Evolutionary conservation across 495 filamentous ascomycete species (phyloP).

Genomic region (Tetracladium setigerum): DNA sequence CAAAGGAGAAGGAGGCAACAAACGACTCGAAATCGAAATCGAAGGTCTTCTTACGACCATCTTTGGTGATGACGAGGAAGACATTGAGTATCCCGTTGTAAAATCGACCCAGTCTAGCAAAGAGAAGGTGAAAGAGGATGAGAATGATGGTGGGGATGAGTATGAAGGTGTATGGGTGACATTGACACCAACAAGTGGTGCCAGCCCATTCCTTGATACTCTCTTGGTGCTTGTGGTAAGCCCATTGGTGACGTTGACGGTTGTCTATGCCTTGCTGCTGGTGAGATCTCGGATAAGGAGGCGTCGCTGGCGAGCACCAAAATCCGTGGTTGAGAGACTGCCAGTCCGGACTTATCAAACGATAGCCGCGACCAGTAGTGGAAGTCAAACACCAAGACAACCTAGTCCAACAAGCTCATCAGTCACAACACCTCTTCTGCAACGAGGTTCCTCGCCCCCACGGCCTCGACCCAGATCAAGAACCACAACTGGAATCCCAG

Average conservation of each 20-base stretch:
- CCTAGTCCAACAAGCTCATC: slow-evolving; percentile 52
- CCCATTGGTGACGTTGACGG: slow-evolving; percentile 81
- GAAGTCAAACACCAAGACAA: slow-evolving; percentile 42
- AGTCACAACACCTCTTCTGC: slow-evolving; percentile 69
- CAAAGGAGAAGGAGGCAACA: not conserved
- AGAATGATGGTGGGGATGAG: slow-evolving; percentile 28
- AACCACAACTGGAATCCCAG: slow-evolving; percentile 53
- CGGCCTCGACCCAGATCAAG: slow-evolving; percentile 55
- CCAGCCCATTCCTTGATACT: slow-evolving; percentile 95
- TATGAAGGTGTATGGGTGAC: slow-evolving; percentile 93
- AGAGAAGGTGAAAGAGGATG: slow-evolving; percentile 2
- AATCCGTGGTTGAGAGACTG: slow-evolving; percentile 89
- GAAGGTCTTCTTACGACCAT: slow-evolving; percentile 34
- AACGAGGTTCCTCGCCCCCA: slow-evolving; percentile 27
- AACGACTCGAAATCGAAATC: slow-evolving; percentile 20
- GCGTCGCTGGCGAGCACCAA: slow-evolving; percentile 89
- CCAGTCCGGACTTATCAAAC: slow-evolving; percentile 93
- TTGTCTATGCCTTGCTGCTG: slow-evolving; percentile 86
- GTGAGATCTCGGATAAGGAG: slow-evolving; percentile 84
- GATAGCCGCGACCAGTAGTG: slow-evolving; percentile 53
- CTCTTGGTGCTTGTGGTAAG: slow-evolving; percentile 88
- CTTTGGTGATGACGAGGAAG: slow-evolving; percentile 37
- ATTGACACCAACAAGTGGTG: slow-evolving; percentile 80
- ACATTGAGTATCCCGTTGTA: slow-evolving; percentile 17
- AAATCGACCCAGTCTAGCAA: slow-evolving; percentile 7